Evolutionary conservation across 148 eudicot genomes (phyloP), one percentile per base, ranked within the genome.

Genomic region (Chenopodium berlandieri): DNA sequence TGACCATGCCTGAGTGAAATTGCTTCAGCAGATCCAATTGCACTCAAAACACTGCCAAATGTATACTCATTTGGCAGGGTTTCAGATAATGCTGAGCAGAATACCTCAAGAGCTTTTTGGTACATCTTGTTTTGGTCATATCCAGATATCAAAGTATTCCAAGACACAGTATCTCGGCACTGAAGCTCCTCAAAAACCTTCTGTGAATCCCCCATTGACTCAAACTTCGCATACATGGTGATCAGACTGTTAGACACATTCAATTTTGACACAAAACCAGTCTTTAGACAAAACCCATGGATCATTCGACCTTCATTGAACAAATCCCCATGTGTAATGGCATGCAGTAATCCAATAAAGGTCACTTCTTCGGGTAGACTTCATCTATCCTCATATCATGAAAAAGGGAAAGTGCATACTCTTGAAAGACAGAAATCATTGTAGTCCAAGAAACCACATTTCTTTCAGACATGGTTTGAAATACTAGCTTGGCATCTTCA

Each of bases 391-490:
- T 92, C 99, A 96, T 92, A 82, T 83, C 85, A 60, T 81, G 88
- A 62, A 92, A 94, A 63, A 96, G 82, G 75, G 76, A 48, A 73
- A 92, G 76, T 12, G 91, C 93, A 56, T 92, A 80, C 54, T 87
- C 95, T 81, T 86, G 91, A 54, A 75, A 77, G 40, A 89, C 87
- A 40, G 99, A 92, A 68, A 95, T 85, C 94, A 95, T 91, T 46
- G 97, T 92, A 16, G 97, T 95, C 97, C 97, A 96, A 27, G 98
- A 91, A 46, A 96, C 86, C 47, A 96, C 99, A 87, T 94, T 92
- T 48, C 92, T 90, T 13, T 88, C 90, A 62, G 4, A 76, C 86
- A 89, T 92, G 79, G 80, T 87, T 81, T 82, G 79, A 74, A 93
- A 95, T 7, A 91, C 94, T 79, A 86, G 75, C 40, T 85, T 84